Evolutionary conservation across 192 early-diverging fungal species (phyloP), one percentile per base, ranked within the genome.

Genomic region (Ambispora gerdemannii): DNA sequence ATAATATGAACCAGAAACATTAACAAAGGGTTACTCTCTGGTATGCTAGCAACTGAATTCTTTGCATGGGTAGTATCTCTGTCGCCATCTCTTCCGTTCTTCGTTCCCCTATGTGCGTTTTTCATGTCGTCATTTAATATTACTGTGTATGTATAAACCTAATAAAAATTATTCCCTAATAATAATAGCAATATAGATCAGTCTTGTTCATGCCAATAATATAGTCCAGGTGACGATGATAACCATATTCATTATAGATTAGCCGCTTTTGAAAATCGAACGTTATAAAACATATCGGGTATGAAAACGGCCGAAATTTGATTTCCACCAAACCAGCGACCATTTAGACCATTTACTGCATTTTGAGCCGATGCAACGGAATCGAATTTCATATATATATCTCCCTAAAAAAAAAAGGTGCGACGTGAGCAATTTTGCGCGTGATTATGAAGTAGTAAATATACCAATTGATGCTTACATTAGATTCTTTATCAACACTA

Each of bases 261-360:
- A 61, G 84, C 81, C 51, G 87, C 85, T 75, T 80, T 81, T 64
- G 87, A 86, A 76, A 80, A 87, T 59, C 81, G 81, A 59, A 80
- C 86, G 75, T 87, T 82, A 82, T 89, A 89, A 49, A 84, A 75
- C 68, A 82, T 77, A 75, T 89, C 87, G 22, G 81, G 77, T 51
- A 87, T 82, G 72, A 68, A 87, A 24, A 80, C 80, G 35, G 87
- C 87, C 64, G 79, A 75, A 67, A 89, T 87, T 80, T 91, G 84
- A 71, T 91, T 91, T 30, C 93, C 93, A 69, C 90, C 91, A 83
- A 97, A 97, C 87, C 92, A 97, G 32, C 95, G 80, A 3, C 88
- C 88, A 76, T 93, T 87, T 67, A 97, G 80, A 11, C 87, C 84
- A 58, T 82, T 77, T 22, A 89, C 78, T 33, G 95, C 93, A 38